Conservation (phyloP, 2,329 filamentous ascomycete species). For the Trichoderma oligosporum region DNA sequence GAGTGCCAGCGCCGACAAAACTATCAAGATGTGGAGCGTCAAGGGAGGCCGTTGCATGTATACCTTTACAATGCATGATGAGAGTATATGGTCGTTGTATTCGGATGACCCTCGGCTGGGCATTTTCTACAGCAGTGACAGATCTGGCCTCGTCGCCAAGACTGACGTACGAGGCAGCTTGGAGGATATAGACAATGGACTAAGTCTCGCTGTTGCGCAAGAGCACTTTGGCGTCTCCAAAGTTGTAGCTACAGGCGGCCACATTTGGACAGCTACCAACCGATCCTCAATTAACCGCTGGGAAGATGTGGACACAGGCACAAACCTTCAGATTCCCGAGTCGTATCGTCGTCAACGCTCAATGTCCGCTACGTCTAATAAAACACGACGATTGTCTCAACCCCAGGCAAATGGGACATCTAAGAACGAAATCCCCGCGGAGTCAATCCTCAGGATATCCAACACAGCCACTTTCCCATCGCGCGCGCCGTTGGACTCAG, state of each 20-base stretch:
- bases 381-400: slow-evolving; percentile 32
- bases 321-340: slow-evolving; percentile 63
- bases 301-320: slow-evolving; percentile 77
- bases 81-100: slow-evolving; percentile 94
- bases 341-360: slow-evolving; percentile 47
- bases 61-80: slow-evolving; percentile 97
- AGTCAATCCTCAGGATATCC: slow-evolving; percentile 76
- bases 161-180: slow-evolving; percentile 77
- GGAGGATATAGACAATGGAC: slow-evolving; percentile 70
- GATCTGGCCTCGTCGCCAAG: slow-evolving; percentile 90
- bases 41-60: slow-evolving; percentile 95
- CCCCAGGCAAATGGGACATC: slow-evolving; percentile 33
- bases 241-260: slow-evolving; percentile 64
- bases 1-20: slow-evolving; percentile 93
- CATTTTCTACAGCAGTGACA: slow-evolving; percentile 92
- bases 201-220: slow-evolving; percentile 86
- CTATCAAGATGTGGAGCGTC: slow-evolving; percentile 96
- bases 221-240: slow-evolving; percentile 81
- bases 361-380: slow-evolving; percentile 42
- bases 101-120: slow-evolving; percentile 81
- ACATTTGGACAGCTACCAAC: slow-evolving; percentile 86
- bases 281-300: slow-evolving; percentile 91
- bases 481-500: slow-evolving; percentile 49
- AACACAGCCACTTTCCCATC: slow-evolving; percentile 75
- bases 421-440: slow-evolving; percentile 68